Evolutionary conservation across 768 basidiomycete genomes (phyloP).

Genomic region (Leccinellum rugosiceps): DNA sequence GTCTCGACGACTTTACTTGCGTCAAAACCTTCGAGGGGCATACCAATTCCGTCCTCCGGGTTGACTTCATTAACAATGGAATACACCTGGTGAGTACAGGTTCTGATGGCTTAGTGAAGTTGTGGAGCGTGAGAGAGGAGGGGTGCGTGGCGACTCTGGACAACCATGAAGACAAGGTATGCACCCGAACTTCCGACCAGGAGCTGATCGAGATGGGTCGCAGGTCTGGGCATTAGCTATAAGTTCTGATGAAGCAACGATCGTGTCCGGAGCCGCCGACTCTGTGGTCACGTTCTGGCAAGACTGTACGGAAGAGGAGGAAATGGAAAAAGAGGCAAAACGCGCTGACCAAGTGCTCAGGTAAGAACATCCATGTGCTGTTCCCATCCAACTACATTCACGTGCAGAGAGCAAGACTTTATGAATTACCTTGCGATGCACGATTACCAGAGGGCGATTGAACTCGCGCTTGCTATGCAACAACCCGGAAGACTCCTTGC

Average conservation of each 20-base stretch:
- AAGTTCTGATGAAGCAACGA: slow-evolving; percentile 72
- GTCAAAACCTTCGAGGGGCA: slow-evolving; percentile 97
- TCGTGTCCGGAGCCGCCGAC: slow-evolving; percentile 94
- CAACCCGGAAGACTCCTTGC: slow-evolving; percentile 85
- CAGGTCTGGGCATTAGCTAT: slow-evolving; percentile 97
- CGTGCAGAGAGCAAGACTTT: slow-evolving; percentile 93
- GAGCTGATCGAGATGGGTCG: background rate
- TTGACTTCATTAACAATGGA: slow-evolving; percentile 83
- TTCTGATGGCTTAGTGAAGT: slow-evolving; percentile 92
- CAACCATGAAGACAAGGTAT: slow-evolving; percentile 95
- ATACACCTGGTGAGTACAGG: slow-evolving; percentile 87
- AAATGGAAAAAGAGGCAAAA: slow-evolving; percentile 68
- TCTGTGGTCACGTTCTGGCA: slow-evolving; percentile 96
- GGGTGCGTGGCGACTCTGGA: slow-evolving; percentile 87
- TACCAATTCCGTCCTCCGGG: slow-evolving; percentile 91
- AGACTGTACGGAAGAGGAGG: slow-evolving; percentile 86
- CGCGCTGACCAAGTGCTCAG: slow-evolving; percentile 74
- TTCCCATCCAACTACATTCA: slow-evolving; percentile 8
- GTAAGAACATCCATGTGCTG: slow-evolving; percentile 44
- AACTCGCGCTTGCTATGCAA: slow-evolving; percentile 88
- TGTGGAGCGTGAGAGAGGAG: slow-evolving; percentile 92
- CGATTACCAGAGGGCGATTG: slow-evolving; percentile 88
- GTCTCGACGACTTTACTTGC: slow-evolving; percentile 88
- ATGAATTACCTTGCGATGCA: slow-evolving; percentile 82
- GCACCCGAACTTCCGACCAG: slow-evolving; percentile 16